Evolutionary conservation across 805 yeast species (phyloP).

Genomic region (Starmerella kuoi): DNA sequence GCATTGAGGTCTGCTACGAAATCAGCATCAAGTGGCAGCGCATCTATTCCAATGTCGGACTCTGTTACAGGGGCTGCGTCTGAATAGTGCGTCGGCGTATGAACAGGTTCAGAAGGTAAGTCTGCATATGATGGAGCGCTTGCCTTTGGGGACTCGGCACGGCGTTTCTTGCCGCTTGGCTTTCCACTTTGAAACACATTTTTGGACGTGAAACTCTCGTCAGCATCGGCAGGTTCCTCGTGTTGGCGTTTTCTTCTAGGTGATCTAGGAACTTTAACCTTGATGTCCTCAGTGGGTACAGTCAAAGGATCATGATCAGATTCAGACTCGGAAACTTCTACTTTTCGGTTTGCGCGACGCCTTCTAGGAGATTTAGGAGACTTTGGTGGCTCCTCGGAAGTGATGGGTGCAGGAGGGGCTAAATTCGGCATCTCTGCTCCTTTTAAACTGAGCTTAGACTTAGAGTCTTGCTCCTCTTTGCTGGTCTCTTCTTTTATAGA

Average conservation of each 20-base stretch:
- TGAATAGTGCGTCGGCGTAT: background rate
- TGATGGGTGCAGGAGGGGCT: slow-evolving; percentile 1
- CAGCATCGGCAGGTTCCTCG: slow-evolving; percentile 4
- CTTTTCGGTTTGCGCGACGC: slow-evolving; percentile 12
- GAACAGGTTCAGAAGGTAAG: background rate
- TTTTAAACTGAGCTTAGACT: background rate
- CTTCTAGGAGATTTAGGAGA: slow-evolving; percentile 12
- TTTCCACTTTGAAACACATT: slow-evolving; percentile 21
- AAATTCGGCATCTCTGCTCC: background rate
- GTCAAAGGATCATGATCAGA: slow-evolving; percentile 1
- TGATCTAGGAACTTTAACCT: slow-evolving; percentile 13
- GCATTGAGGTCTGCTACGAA: slow-evolving; percentile 6
- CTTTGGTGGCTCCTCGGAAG: slow-evolving; percentile 2
- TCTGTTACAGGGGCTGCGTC: slow-evolving; percentile 3
- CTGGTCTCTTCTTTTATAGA: background rate
- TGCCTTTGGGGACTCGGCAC: slow-evolving; percentile 4
- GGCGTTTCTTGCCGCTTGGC: slow-evolving; percentile 6
- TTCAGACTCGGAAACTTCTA: slow-evolving; percentile 6
- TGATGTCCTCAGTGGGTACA: slow-evolving; percentile 8
- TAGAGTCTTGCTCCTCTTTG: slow-evolving; percentile 2
- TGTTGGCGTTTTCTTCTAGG: slow-evolving; percentile 6
- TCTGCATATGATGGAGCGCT: too few species aligned
- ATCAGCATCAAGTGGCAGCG: slow-evolving; percentile 1
- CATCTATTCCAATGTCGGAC: slow-evolving; percentile 4
- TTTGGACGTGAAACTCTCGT: slow-evolving; percentile 16